Conservation (phyloP, 2,329 filamentous ascomycete genomes). For the Diplodia sapinea region DNA sequence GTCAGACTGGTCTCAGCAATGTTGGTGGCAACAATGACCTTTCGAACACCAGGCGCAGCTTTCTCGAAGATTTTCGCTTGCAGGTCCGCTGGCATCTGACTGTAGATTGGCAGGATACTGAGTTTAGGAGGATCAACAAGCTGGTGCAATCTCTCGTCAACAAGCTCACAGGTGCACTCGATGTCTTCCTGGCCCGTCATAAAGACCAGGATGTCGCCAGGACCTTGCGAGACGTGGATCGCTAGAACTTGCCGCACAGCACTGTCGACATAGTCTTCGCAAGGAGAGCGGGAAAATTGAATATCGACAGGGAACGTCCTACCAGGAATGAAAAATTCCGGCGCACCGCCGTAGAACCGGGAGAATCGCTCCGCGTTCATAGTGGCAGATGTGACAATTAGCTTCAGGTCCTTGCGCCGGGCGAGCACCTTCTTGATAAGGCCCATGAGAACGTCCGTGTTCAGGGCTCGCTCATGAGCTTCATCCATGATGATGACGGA, state of each 20-base stretch:
- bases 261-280: slow-evolving; percentile 97
- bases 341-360: slow-evolving; percentile 92
- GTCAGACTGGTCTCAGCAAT: slow-evolving; percentile 98
- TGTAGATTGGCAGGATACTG: slow-evolving; percentile 96
- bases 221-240: slow-evolving; percentile 93
- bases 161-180: slow-evolving; percentile 90
- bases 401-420: slow-evolving; percentile 84
- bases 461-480: slow-evolving; percentile 93
- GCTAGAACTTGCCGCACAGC: slow-evolving; percentile 94
- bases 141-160: slow-evolving; percentile 83
- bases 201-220: slow-evolving; percentile 94
- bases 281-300: slow-evolving; percentile 91
- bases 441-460: slow-evolving; percentile 97
- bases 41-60: slow-evolving; percentile 86
- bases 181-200: slow-evolving; percentile 99
- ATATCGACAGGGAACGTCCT: slow-evolving; percentile 97
- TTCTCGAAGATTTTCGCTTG: slow-evolving; percentile 98
- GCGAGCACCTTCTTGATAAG: slow-evolving; percentile 96
- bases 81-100: slow-evolving; percentile 97
- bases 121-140: slow-evolving; percentile 95
- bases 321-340: slow-evolving; percentile 94
- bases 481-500: slow-evolving; percentile 99
- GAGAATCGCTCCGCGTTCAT: slow-evolving; percentile 98
- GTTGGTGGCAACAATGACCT: slow-evolving; percentile 97
- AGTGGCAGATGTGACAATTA: slow-evolving; percentile 97